Evolutionary conservation across 306 rosid species (phyloP).

Genomic region (Prinsepia uniflora): DNA sequence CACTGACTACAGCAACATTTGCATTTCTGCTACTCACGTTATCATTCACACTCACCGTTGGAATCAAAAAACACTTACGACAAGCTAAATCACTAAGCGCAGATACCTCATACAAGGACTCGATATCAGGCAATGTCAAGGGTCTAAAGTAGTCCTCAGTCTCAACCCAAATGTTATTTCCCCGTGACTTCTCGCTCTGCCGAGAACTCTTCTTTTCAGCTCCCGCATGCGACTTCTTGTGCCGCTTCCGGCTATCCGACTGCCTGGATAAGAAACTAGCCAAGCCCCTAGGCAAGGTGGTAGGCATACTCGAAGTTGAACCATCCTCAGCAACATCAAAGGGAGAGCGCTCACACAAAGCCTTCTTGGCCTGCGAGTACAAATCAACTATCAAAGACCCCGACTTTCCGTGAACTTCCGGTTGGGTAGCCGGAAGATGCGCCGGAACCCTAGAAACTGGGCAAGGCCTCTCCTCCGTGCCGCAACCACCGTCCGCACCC

Average conservation of each 20-base stretch:
- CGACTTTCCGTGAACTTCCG: constrained; percentile 28
- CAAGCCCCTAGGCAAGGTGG: constrained; percentile 70
- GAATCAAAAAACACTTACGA: constrained; percentile 50
- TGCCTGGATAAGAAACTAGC: constrained; percentile 58
- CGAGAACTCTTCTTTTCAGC: constrained; percentile 68
- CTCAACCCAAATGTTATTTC: constrained; percentile 62
- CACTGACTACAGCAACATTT: neutral
- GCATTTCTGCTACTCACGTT: neutral
- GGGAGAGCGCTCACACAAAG: constrained; percentile 69
- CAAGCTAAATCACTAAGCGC: constrained; percentile 36
- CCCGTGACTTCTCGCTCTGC: constrained; percentile 43
- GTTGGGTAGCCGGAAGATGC: constrained; percentile 34
- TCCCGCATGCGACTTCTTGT: constrained; percentile 65
- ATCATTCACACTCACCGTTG: constrained; percentile 9
- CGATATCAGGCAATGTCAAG: constrained; percentile 61
- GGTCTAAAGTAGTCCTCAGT: constrained; percentile 77
- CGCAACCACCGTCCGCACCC: constrained; percentile 46
- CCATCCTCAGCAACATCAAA: constrained; percentile 61
- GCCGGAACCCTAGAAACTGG: constrained; percentile 45
- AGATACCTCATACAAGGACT: constrained; percentile 49
- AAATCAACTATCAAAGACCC: constrained; percentile 39
- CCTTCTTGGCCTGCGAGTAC: constrained; percentile 74
- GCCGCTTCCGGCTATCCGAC: constrained; percentile 62
- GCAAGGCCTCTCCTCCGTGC: constrained; percentile 47
- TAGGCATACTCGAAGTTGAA: constrained; percentile 46